These are phyloP conservation scores for Suhomyces sp. DNA, from an alignment of 805 yeast species.

Conservation along the genomic window DNA sequence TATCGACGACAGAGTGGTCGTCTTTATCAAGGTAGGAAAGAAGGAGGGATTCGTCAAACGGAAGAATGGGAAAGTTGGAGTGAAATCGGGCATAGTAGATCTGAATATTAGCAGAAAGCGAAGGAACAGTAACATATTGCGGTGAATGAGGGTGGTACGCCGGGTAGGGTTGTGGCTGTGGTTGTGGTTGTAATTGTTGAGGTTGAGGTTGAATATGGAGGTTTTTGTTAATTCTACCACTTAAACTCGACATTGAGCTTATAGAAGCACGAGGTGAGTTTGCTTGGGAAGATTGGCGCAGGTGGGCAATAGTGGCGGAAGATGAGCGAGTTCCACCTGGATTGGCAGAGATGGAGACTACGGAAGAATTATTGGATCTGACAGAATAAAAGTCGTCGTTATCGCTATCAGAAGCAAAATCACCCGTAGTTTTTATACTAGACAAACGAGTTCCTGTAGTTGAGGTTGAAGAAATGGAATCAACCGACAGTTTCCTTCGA, in stretches of 20 bases:
- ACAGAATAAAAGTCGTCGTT: constrained; percentile 31
- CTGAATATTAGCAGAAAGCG: constrained; percentile 33
- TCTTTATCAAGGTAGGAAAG: constrained; percentile 6
- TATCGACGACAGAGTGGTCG: constrained; percentile 27
- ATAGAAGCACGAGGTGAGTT: constrained; percentile 35
- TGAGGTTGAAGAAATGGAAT: constrained; percentile 48
- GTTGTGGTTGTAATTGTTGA: constrained; percentile 1
- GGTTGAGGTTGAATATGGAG: constrained; percentile 6
- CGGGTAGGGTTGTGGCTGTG: constrained; percentile 3
- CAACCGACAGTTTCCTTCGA: constrained; percentile 45
- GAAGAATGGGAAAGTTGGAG: constrained; percentile 44
- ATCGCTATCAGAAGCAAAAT: constrained; percentile 29
- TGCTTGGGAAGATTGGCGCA: constrained; percentile 12
- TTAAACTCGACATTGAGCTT: constrained; percentile 28
- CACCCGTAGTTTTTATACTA: constrained; percentile 25
- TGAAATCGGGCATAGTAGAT: constrained; percentile 45
- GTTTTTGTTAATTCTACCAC: constrained; percentile 26
- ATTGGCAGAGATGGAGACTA: constrained; percentile 8
- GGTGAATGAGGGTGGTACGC: constrained; percentile 17
- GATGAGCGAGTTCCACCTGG: background rate
- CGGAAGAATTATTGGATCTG: constrained; percentile 13
- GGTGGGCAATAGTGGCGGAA: background rate
- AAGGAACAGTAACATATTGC: constrained; percentile 11
- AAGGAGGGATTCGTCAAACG: constrained; percentile 25
- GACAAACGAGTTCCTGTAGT: constrained; percentile 37